Conservation (phyloP, 176 grass and related monocot species). For the Puccinellia tenuiflora region DNA sequence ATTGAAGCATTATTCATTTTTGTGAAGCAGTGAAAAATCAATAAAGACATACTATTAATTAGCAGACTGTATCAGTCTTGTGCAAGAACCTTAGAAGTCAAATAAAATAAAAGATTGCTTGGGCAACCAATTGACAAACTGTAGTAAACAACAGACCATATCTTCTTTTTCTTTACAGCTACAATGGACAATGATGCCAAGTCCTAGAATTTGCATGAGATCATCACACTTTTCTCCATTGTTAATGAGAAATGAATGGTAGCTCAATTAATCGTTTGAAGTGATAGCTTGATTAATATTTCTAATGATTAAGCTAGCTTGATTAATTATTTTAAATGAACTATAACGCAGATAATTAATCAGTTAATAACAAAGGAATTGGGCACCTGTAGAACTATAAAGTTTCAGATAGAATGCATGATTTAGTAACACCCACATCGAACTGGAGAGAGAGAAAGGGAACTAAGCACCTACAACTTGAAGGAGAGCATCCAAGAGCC, state of each 20-base stretch:
- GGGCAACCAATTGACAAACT: background rate
- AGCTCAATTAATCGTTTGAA: background rate
- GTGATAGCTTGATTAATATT: background rate
- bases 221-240: background rate
- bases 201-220: background rate
- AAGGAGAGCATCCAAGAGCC: conserved; percentile 91
- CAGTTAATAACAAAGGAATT: background rate
- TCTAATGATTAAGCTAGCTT: background rate
- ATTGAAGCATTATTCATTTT: background rate
- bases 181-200: background rate
- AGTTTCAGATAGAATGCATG: background rate
- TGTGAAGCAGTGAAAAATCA: background rate
- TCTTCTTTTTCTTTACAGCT: background rate
- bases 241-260: background rate
- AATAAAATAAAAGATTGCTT: conserved; percentile 15
- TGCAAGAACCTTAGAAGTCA: background rate
- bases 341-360: background rate
- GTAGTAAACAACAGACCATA: background rate
- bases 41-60: background rate
- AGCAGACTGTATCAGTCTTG: background rate
- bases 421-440: conserved; percentile 14
- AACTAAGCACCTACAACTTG: conserved; percentile 75
- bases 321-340: conserved; percentile 8
- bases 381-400: background rate
- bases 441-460: conserved; percentile 3